Evolutionary conservation across 2,329 filamentous ascomycete species (phyloP).

Genomic region (Chaetomiaceae sp.): DNA sequence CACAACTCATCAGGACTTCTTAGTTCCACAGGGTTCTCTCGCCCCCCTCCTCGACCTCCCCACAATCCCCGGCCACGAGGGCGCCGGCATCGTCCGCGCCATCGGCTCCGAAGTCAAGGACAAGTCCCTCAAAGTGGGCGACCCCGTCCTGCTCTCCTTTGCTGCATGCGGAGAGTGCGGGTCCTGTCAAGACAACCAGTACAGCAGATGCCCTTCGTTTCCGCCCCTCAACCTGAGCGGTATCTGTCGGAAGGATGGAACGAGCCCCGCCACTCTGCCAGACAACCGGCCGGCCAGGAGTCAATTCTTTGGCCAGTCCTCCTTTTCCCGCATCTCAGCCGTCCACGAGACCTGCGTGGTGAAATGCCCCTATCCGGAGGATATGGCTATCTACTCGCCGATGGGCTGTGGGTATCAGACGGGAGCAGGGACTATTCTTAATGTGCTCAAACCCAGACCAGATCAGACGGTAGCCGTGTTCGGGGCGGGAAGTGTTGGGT

Average conservation of each 20-base stretch:
- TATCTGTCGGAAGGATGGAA: conserved; percentile 9
- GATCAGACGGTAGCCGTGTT: conserved; percentile 34
- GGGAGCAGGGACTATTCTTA: conserved; percentile 39
- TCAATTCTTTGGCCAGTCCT: conserved; percentile 34
- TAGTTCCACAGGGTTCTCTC: conserved; percentile 27
- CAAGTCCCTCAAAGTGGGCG: conserved; percentile 29
- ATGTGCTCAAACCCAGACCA: conserved; percentile 29
- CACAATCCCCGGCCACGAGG: conserved; percentile 30
- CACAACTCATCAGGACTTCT: too few species aligned
- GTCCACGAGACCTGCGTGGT: conserved; percentile 27
- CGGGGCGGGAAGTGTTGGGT: conserved; percentile 39
- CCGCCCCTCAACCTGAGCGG: conserved; percentile 26
- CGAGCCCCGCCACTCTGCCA: not conserved
- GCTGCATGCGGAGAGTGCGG: conserved; percentile 32
- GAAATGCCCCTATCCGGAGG: conserved; percentile 23
- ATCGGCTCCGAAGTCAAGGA: conserved; percentile 28
- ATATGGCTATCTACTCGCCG: conserved; percentile 34
- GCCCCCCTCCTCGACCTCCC: conserved; percentile 26
- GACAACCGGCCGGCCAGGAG: conserved; percentile 22
- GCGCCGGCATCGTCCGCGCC: conserved; percentile 28
- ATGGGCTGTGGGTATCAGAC: conserved; percentile 42
- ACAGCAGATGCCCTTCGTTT: conserved; percentile 29
- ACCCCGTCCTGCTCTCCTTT: conserved; percentile 35
- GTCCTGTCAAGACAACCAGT: conserved; percentile 28
- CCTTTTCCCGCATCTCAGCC: conserved; percentile 27